Evolutionary conservation across 176 grass and related monocot genomes (phyloP).

Genomic region (Ampelocalamus luodianensis): DNA sequence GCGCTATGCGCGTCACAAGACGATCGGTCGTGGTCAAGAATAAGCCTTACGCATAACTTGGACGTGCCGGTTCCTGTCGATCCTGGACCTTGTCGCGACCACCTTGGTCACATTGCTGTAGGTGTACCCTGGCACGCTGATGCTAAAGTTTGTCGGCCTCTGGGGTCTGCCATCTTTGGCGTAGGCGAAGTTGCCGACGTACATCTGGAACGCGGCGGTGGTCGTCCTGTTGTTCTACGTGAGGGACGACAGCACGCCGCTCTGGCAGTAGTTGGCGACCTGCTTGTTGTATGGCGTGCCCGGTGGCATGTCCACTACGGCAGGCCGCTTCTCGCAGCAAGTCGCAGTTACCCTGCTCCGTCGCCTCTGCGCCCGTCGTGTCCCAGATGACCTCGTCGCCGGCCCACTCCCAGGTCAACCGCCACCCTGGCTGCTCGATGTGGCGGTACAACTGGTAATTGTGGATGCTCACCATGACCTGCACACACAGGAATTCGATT

Average conservation of each 20-base stretch:
- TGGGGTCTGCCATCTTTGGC: neutral
- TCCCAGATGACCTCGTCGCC: conserved; percentile 61
- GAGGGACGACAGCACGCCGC: conserved; percentile 63
- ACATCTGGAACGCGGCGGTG: conserved; percentile 56
- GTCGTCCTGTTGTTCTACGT: conserved; percentile 33
- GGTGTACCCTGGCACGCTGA: conserved; percentile 72
- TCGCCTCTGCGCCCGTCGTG: conserved; percentile 55
- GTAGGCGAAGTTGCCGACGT: neutral
- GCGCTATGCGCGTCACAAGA: neutral
- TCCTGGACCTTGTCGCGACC: conserved; percentile 45
- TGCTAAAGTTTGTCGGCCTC: conserved; percentile 57
- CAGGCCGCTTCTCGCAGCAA: conserved; percentile 59
- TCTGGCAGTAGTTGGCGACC: conserved; percentile 62
- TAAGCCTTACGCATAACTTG: conserved; percentile 54
- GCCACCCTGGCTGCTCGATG: conserved; percentile 74
- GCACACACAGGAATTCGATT: neutral
- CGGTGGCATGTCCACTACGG: conserved; percentile 49
- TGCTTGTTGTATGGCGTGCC: conserved; percentile 59
- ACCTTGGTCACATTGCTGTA: conserved; percentile 59
- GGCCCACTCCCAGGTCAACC: conserved; percentile 66
- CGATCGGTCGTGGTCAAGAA: neutral
- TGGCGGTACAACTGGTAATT: conserved; percentile 86
- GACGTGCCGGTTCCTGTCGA: conserved; percentile 30
- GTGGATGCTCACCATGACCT: conserved; percentile 71
- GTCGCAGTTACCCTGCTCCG: conserved; percentile 67